Conservation (phyloP, 495 filamentous ascomycete genomes). For the Antarctomyces pellizariae region DNA sequence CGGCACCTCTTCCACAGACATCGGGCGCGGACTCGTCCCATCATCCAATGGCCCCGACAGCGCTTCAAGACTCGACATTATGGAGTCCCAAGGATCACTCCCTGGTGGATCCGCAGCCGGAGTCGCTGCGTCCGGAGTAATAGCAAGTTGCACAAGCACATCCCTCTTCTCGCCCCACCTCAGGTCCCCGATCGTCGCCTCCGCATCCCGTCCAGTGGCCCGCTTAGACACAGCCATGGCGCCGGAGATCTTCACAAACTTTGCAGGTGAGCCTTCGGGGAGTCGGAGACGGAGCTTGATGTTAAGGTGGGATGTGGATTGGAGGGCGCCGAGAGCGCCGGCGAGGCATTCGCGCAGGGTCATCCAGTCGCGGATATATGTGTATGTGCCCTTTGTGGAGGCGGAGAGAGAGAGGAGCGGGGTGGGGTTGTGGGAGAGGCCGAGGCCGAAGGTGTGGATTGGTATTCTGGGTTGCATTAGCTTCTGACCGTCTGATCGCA, state of each 20-base stretch:
- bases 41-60: conserved; percentile 76
- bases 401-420: conserved; percentile 96
- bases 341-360: conserved; percentile 96
- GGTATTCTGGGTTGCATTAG: conserved; percentile 53
- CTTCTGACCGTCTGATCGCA: too few species aligned
- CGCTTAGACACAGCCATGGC: conserved; percentile 93
- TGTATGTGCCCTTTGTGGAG: conserved; percentile 88
- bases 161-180: conserved; percentile 96
- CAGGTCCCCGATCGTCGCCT: conserved; percentile 79
- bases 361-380: conserved; percentile 99
- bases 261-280: conserved; percentile 89
- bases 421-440: conserved; percentile 93
- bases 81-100: conserved; percentile 94
- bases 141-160: conserved; percentile 84
- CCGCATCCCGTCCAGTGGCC: conserved; percentile 87
- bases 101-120: conserved; percentile 72
- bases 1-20: conserved; percentile 86
- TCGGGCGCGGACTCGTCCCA: conserved; percentile 59
- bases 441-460: conserved; percentile 91
- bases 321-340: conserved; percentile 80
- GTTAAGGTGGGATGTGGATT: conserved; percentile 95
- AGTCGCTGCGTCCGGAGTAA: conserved; percentile 66
- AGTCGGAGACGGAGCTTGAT: conserved; percentile 88
- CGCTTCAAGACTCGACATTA: conserved; percentile 87
- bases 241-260: conserved; percentile 95